Percentiles rank a stretch among this genome's conserved stretches.
These are phyloP conservation scores for Silybum marianum DNA, from an alignment of 129 eudicot species.

Conservation along the genomic window DNA sequence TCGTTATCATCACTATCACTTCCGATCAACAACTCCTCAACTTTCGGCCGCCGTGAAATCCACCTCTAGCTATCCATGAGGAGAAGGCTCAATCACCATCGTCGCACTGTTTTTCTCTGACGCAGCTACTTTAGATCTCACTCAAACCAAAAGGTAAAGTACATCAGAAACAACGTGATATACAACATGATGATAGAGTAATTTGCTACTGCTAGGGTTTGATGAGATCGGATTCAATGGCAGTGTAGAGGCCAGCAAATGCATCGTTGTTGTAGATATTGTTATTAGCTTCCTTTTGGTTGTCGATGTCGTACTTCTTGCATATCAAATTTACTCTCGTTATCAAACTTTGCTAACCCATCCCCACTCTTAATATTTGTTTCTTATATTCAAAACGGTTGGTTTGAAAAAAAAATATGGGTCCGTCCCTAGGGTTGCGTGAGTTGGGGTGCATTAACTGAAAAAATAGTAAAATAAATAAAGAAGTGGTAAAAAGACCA, in stretches of 20 bases:
- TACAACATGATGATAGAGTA: neutral
- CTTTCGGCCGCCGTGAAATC: too few species aligned
- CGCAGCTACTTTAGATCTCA: slow-evolving; percentile 45
- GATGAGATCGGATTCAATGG: slow-evolving; percentile 42
- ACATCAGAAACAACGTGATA: neutral
- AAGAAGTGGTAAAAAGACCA: too few species aligned
- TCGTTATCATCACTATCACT: too few species aligned
- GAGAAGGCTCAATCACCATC: slow-evolving; percentile 33
- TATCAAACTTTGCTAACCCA: slow-evolving; percentile 7
- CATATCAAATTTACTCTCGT: slow-evolving; percentile 48
- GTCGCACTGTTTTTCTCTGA: slow-evolving; percentile 45
- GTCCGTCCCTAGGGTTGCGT: too few species aligned
- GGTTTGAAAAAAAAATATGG: too few species aligned
- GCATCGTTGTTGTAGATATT: slow-evolving; percentile 33
- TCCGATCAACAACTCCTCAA: too few species aligned
- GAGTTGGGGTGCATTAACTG: too few species aligned
- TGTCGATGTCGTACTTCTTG: slow-evolving; percentile 52
- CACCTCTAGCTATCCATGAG: too few species aligned
- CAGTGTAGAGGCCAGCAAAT: slow-evolving; percentile 45
- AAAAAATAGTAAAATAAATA: too few species aligned
- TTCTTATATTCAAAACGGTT: too few species aligned
- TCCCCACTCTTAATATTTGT: too few species aligned
- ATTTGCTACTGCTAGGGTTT: neutral
- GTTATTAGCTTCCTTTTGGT: slow-evolving; percentile 37
- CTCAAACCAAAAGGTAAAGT: neutral